Conservation (phyloP, 495 filamentous ascomycete species). For the Chaetomium fimeti region DNA sequence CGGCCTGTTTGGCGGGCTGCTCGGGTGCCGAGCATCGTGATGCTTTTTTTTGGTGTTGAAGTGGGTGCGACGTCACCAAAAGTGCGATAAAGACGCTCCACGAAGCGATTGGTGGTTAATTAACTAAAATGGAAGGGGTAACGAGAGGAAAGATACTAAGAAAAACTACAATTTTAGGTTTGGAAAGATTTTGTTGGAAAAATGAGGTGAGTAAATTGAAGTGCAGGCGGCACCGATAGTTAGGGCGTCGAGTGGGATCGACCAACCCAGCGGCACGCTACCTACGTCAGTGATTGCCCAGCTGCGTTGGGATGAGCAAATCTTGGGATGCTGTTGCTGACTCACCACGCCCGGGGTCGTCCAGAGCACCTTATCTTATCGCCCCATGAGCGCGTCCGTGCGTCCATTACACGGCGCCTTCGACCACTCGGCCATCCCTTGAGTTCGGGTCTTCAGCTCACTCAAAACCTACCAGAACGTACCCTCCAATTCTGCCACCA, state of each 20-base stretch:
- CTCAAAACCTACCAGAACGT: no score
- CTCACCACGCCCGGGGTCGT: no score
- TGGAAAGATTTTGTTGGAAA: background rate
- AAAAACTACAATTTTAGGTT: background rate
- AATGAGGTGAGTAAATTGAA: background rate
- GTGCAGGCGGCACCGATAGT: background rate
- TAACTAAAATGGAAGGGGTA: background rate
- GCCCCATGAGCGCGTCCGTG: no score
- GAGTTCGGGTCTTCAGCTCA: no score
- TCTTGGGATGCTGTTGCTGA: no score
- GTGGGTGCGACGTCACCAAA: conserved; percentile 12
- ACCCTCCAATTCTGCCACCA: no score
- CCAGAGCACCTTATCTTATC: no score
- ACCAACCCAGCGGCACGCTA: background rate
- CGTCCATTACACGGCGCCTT: no score
- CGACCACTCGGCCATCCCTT: no score
- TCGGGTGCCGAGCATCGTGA: conserved; percentile 20
- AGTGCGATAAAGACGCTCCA: conserved; percentile 1
- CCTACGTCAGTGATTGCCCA: conserved; percentile 11
- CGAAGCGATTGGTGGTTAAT: background rate
- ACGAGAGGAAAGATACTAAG: background rate
- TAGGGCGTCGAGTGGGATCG: background rate
- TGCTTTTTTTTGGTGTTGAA: conserved; percentile 5
- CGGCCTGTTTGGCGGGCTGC: conserved; percentile 19
- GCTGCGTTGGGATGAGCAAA: background rate